Evolutionary conservation across 805 yeast species (phyloP), one percentile per base, ranked within the genome.

Genomic region (Dipodascus geniculatus): DNA sequence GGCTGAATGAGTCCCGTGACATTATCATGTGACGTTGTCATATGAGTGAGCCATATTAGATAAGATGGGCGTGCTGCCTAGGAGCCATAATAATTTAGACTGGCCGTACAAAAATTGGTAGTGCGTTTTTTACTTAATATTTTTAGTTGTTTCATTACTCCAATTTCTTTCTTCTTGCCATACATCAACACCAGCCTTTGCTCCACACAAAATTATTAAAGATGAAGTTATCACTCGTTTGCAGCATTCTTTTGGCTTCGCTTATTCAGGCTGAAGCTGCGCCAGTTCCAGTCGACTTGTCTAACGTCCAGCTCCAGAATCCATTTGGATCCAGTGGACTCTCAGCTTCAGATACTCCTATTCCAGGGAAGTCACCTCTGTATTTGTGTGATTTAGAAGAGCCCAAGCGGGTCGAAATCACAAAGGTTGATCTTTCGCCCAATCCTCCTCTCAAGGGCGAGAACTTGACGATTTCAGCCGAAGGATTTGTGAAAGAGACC

Each of bases 331-430:
- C 49, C 4, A 22, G 31, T 22, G 49, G 49, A 23, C 24, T 23
- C 19, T 22, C 49, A 47, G 49, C 31, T 9, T 14, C 14, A 9
- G 49, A 47, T 17, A 47, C 4, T 3, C 49, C 49, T 3, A 81
- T 91, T 42, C 95, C 96, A 1, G 99, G 99, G 3, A 87, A 80
- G 58, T 85, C 96, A 1, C 98, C 98, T 17, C 74, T 93, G 33
- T 71, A 76, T 54, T 75, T 80, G 53, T 91, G 99, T 68, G 96
- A 89, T 62, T 71, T 78, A 19, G 68, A 72, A 16, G 76, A 75
- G 48, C 63, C 74, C 0, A 97, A 91, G 65, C 60, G 85, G 22
- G 73, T 93, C 59, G 74, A 73, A 24, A 76, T 93, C 57, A 74
- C 77, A 20, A 64, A 71, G 16, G 80, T 93, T 17, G 73, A 70